Percentiles rank a stretch among this genome's conserved stretches.
phyloP scores from a whole-genome alignment of 495 filamentous ascomycete genomes.

The Xylaria cubensis region DNA sequence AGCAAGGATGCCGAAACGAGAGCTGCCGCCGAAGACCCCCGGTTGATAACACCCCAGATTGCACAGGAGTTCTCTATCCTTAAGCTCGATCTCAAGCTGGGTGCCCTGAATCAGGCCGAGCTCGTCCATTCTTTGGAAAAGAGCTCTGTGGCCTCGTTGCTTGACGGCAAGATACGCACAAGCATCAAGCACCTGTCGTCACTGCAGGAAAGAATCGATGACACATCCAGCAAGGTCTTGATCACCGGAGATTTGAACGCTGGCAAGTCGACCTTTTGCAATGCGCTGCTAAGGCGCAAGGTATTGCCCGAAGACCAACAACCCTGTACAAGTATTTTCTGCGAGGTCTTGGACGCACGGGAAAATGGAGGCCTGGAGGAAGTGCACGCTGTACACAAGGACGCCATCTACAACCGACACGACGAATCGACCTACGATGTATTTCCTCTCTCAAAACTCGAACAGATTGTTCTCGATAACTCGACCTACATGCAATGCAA shows the following conservation, averaged over 20 bases:
- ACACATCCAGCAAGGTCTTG: slow-evolving; percentile 95
- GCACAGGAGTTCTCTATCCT: slow-evolving; percentile 94
- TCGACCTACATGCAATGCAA: slow-evolving; percentile 91
- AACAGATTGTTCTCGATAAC: slow-evolving; percentile 89
- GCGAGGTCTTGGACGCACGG: slow-evolving; percentile 90
- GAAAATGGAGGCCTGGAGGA: slow-evolving; percentile 93
- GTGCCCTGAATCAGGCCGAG: slow-evolving; percentile 82
- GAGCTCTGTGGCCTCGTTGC: slow-evolving; percentile 80
- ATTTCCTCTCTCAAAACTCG: slow-evolving; percentile 74
- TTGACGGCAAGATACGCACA: slow-evolving; percentile 92
- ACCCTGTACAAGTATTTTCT: slow-evolving; percentile 98
- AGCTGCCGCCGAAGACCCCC: slow-evolving; percentile 64
- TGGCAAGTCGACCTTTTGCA: slow-evolving; percentile 98
- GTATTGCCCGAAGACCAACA: slow-evolving; percentile 96
- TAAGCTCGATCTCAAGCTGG: slow-evolving; percentile 92
- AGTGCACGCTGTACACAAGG: slow-evolving; percentile 90
- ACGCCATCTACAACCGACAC: slow-evolving; percentile 79
- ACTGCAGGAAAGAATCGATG: slow-evolving; percentile 91
- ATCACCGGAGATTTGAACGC: slow-evolving; percentile 98
- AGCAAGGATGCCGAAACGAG: slow-evolving; percentile 70
- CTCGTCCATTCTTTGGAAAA: slow-evolving; percentile 98
- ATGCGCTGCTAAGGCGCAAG: slow-evolving; percentile 90
- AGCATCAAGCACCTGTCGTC: slow-evolving; percentile 88
- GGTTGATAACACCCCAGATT: slow-evolving; percentile 90
- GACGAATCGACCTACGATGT: slow-evolving; percentile 95